A percentile compares a stretch with the other conserved stretches of the same genome.
phyloP scores from a whole-genome alignment of 768 basidiomycete species.

The Calocera cornea region DNA sequence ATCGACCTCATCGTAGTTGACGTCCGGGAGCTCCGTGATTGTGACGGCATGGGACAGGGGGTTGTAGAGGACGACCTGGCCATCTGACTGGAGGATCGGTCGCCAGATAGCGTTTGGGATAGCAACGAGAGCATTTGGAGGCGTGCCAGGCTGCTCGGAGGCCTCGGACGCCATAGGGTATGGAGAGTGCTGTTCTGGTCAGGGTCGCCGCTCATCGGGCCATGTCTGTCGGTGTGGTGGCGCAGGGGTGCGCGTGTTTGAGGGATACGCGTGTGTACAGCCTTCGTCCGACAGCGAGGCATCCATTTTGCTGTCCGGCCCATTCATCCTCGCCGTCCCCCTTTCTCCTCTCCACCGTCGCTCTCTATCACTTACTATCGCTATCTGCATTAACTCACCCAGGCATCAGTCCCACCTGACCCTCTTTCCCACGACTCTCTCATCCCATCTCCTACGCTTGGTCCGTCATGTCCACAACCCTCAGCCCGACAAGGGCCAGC shows the following conservation, averaged over 20 bases:
- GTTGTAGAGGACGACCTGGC: constrained; percentile 80
- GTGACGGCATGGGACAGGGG: constrained; percentile 71
- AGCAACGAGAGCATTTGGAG: background rate
- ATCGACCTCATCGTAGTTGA: constrained; percentile 16
- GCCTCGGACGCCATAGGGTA: background rate
- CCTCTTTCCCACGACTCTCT: background rate
- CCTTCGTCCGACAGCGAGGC: background rate
- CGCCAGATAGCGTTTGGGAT: constrained; percentile 35
- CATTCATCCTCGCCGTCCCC: background rate
- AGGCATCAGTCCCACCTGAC: background rate
- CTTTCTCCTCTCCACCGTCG: background rate
- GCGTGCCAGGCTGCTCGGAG: background rate
- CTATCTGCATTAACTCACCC: background rate
- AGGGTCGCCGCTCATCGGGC: background rate
- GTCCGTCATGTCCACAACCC: constrained; percentile 7
- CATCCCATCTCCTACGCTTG: constrained; percentile 5
- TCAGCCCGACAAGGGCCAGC: background rate
- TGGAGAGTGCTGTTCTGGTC: background rate
- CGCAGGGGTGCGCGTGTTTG: background rate
- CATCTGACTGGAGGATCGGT: constrained; percentile 67
- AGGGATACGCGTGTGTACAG: background rate
- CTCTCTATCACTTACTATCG: background rate
- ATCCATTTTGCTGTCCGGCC: background rate
- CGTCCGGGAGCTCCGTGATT: constrained; percentile 29
- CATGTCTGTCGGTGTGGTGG: background rate